phyloP scores from a whole-genome alignment of 2,329 filamentous ascomycete species.

The Elsinoe batatas region DNA sequence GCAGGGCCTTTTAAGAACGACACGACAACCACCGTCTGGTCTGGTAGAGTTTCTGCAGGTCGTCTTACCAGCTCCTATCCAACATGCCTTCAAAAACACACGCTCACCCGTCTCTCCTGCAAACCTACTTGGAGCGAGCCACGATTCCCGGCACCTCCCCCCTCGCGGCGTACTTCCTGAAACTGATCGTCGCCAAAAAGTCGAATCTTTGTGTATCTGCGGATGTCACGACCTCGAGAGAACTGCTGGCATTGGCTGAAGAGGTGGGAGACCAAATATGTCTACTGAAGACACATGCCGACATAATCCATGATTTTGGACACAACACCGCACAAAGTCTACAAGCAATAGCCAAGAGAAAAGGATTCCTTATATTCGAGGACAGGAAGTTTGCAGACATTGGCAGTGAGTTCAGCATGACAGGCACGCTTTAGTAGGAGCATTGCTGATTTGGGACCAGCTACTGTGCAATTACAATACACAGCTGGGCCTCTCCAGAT shows the following conservation, averaged over 20 bases:
- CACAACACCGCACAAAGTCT: slow-evolving; percentile 43
- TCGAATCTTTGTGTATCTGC: slow-evolving; percentile 48
- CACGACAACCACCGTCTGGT: not conserved
- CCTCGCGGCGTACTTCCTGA: slow-evolving; percentile 39
- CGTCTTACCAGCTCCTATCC: not conserved
- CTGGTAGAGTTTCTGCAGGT: too few relatives aligned
- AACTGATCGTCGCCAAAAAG: slow-evolving; percentile 40
- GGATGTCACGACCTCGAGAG: slow-evolving; percentile 46
- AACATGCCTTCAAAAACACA: slow-evolving; percentile 11
- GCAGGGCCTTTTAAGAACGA: not conserved
- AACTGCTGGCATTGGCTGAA: slow-evolving; percentile 47
- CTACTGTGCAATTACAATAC: slow-evolving; percentile 47
- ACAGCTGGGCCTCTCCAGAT: slow-evolving; percentile 42
- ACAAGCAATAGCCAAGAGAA: slow-evolving; percentile 38
- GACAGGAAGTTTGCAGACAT: slow-evolving; percentile 49
- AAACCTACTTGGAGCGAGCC: slow-evolving; percentile 38
- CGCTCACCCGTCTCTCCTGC: slow-evolving; percentile 32
- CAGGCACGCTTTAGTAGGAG: not conserved
- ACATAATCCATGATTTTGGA: slow-evolving; percentile 52
- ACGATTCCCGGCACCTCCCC: slow-evolving; percentile 33
- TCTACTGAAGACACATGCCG: slow-evolving; percentile 51
- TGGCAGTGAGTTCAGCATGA: slow-evolving; percentile 35
- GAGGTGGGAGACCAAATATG: slow-evolving; percentile 52
- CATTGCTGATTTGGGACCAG: slow-evolving; percentile 22
- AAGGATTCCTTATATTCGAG: slow-evolving; percentile 45